A percentile compares a stretch with the other conserved stretches of the same genome.
Evolutionary conservation across 2,329 filamentous ascomycete species (phyloP).

Genomic region (Dothistroma septosporum): DNA sequence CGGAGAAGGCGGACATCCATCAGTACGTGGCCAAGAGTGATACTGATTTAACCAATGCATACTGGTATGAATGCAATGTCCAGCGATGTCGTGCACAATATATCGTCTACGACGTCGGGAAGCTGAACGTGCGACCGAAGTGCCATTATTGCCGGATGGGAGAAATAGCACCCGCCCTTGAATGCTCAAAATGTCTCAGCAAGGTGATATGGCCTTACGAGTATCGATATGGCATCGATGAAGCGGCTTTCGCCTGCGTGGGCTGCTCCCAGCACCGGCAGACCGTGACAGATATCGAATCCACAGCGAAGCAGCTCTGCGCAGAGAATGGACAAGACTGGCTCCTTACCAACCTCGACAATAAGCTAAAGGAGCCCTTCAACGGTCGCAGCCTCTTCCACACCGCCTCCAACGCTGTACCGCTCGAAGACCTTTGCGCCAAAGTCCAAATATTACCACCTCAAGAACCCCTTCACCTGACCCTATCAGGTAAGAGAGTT

Average conservation of each 20-base stretch:
- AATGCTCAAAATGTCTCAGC: slow-evolving; percentile 9
- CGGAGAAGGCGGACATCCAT: background rate
- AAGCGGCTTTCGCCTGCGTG: slow-evolving; percentile 6
- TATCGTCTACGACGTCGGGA: slow-evolving; percentile 8
- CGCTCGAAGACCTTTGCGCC: slow-evolving; percentile 6
- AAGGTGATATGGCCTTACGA: slow-evolving; percentile 15
- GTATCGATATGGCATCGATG: slow-evolving; percentile 5
- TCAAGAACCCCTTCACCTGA: no score
- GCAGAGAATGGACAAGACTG: slow-evolving; percentile 10
- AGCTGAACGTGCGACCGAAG: slow-evolving; percentile 14
- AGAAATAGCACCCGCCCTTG: slow-evolving; percentile 6
- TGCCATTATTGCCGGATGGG: slow-evolving; percentile 14
- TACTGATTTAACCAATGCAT: background rate
- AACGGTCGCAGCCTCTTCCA: slow-evolving; percentile 4
- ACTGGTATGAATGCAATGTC: slow-evolving; percentile 13
- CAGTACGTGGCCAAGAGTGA: background rate
- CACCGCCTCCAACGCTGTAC: slow-evolving; percentile 3
- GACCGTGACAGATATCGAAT: slow-evolving; percentile 6
- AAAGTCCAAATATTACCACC: slow-evolving; percentile 9
- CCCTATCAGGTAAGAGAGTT: background rate
- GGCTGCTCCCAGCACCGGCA: slow-evolving; percentile 7
- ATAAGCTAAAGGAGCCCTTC: slow-evolving; percentile 7
- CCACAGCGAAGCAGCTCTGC: slow-evolving; percentile 6
- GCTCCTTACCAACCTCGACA: slow-evolving; percentile 5
- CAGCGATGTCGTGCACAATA: slow-evolving; percentile 12